Percentiles rank a stretch among this genome's conserved stretches.
Conservation (phyloP, 73 alveolate species). For the Tetrahymena borealis region DNA sequence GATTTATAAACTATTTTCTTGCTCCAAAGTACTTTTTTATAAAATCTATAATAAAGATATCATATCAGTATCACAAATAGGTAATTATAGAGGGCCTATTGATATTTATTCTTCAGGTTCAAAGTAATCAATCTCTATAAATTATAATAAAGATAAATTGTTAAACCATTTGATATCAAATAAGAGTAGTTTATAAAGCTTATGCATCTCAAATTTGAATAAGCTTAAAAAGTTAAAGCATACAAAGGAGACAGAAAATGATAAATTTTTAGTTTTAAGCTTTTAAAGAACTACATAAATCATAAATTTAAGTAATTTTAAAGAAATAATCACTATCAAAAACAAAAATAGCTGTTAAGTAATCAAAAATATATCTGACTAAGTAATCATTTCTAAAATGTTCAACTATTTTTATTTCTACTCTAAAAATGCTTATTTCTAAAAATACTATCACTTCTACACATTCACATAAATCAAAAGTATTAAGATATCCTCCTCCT, state of each 20-base stretch:
- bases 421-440: neutral
- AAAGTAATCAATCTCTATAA: neutral
- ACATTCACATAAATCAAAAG: neutral
- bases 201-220: neutral
- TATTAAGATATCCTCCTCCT: neutral
- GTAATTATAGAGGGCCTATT: neutral
- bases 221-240: neutral
- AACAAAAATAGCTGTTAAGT: neutral
- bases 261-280: neutral
- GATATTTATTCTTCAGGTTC: neutral
- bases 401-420: neutral
- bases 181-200: neutral
- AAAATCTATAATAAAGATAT: neutral
- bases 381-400: neutral
- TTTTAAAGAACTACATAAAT: neutral
- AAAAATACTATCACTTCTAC: neutral
- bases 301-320: neutral
- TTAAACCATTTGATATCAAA: neutral
- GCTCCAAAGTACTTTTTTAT: neutral
- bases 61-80: neutral
- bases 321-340: neutral
- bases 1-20: neutral
- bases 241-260: neutral
- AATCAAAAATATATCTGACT: neutral
- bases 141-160: neutral